These are phyloP conservation scores for Zygosaccharomyces kombuchaensis DNA, from an alignment of 805 yeast species.

Conservation along the genomic window DNA sequence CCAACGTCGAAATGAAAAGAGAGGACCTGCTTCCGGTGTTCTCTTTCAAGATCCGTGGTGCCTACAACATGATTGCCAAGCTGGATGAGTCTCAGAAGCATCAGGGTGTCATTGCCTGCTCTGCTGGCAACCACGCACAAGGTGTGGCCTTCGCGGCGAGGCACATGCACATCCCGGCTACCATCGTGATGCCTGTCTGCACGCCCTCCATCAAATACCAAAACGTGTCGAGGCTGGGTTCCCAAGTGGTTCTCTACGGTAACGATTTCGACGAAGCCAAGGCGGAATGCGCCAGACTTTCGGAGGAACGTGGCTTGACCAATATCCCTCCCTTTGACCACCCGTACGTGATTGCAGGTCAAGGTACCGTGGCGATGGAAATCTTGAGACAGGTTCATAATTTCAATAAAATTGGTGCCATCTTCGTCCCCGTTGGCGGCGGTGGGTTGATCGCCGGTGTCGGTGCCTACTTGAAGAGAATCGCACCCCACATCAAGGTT, in stretches of 20 bases:
- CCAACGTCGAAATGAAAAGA: slow-evolving; percentile 76
- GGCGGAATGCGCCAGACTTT: slow-evolving; percentile 73
- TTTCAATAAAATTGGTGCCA: slow-evolving; percentile 66
- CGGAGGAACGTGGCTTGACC: slow-evolving; percentile 66
- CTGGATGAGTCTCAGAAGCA: slow-evolving; percentile 51
- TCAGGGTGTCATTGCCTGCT: slow-evolving; percentile 94
- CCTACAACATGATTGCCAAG: slow-evolving; percentile 94
- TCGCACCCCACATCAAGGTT: slow-evolving; percentile 95
- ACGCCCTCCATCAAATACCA: slow-evolving; percentile 93
- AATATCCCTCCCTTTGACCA: slow-evolving; percentile 98
- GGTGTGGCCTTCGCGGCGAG: slow-evolving; percentile 95
- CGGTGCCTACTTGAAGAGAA: slow-evolving; percentile 82
- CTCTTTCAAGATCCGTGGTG: slow-evolving; percentile 94
- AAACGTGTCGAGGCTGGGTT: slow-evolving; percentile 88
- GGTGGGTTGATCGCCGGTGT: slow-evolving; percentile 95
- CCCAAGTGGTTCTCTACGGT: slow-evolving; percentile 89
- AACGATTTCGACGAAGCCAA: slow-evolving; percentile 96
- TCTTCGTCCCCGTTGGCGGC: slow-evolving; percentile 93
- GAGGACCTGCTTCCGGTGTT: slow-evolving; percentile 95
- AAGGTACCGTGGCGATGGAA: slow-evolving; percentile 96
- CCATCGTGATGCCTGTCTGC: slow-evolving; percentile 96
- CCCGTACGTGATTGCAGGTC: slow-evolving; percentile 98
- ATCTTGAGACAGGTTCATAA: slow-evolving; percentile 75
- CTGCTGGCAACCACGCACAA: slow-evolving; percentile 99
- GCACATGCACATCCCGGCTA: slow-evolving; percentile 81